Evolutionary conservation across 139 green algal genomes (phyloP), one percentile per base, ranked within the genome.

Genomic region (Yamagishiella unicocca): DNA sequence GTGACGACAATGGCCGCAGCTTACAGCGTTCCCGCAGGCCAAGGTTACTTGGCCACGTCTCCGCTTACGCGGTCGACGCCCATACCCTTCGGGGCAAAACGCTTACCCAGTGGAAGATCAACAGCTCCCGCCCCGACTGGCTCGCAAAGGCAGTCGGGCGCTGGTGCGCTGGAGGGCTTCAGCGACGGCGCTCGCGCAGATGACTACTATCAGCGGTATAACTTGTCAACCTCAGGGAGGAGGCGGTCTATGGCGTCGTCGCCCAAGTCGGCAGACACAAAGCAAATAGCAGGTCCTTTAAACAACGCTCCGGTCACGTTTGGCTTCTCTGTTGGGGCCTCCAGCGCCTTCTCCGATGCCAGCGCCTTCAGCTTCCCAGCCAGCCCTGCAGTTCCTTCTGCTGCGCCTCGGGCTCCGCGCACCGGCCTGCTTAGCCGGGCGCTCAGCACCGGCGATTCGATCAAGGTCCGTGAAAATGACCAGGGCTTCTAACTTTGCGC

Each of bases 21-120:
- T 3, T 82, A 82, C 35, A 62, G 38, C 19, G 46, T 82, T n/a
- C 74, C 74, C 2, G 43, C 72, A 37, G 21, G 70, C 72, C 72
- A 80, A 29, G 74, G 74, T 14, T 73, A 84, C 29, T 46, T 85
- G 61, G 79, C 40, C 10, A 85, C 79, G 21, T 85, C 79, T 24
- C 79, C 79, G 61, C 42, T 85, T 42, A 75, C 58, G 38, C 40
- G 79, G 58, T 85, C 79, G 61, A 75, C 61, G n/a, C 79, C 79
- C 4, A 85, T 85, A 27, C 79, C 79, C 7, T 85, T 85, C 7
- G 62, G 79, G 6, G 9, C n/a, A 2, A 75, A 75, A 29, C 61
- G 77, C 27, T 12, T 73, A 2, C 27, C 55, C 2, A 43, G 38
- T 40, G 77, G 77, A 33, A 55, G 77, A 50, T 58, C 55, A 17